Base-by-base conservation (phyloP, 768 basidiomycete species). In the Boletus subcaerulescens region DNA sequence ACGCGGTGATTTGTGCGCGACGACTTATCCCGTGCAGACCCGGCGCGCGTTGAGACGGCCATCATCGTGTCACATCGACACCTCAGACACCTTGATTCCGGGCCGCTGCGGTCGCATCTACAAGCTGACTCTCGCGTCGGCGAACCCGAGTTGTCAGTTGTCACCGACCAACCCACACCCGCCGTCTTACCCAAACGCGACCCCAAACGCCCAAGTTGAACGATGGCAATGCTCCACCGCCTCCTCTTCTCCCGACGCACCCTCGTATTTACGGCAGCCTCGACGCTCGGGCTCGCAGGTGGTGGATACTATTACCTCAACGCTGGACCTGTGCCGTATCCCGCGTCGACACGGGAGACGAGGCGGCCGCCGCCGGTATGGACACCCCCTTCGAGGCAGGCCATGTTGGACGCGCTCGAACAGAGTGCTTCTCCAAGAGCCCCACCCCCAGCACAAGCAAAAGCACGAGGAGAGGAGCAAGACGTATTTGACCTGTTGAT, bases 401-500 rank as follows among this genome's bases (percentile, higher is more conserved):
- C 85, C 24, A 89, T 89, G 82, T 65, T 92, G 35, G 73, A 77
- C 15, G 67, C 77, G 2, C 78, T 92, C 17, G 60, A 54, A 57
- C 66, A 56, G 39, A 61, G 63, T 20, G 55, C 45, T 24, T 29
- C 29, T 29, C 9, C 29, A 29, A 29, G 8, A 8, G 29, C 29
- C 29, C 29, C 29, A 46, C 0, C 7, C 24, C 13, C 5, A 10
- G 13, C 6, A 12, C 49, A 66, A 9, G 13, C 6, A 12, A 48
- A 66, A 9, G 74, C 73, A 10, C 76, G 76, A n/a, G 78, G 83
- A 14, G 80, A 82, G 47, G 56, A 68, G 2, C 76, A 78, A 18
- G 79, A 85, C 14, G 81, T 83, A 56, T 91, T 91, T 58, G 93
- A 95, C 71, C 63, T 94, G 29, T 73, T 95, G 46, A 76, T 98